Base-by-base conservation (phyloP, 345 rosid genomes). In the Dimocarpus longan region DNA sequence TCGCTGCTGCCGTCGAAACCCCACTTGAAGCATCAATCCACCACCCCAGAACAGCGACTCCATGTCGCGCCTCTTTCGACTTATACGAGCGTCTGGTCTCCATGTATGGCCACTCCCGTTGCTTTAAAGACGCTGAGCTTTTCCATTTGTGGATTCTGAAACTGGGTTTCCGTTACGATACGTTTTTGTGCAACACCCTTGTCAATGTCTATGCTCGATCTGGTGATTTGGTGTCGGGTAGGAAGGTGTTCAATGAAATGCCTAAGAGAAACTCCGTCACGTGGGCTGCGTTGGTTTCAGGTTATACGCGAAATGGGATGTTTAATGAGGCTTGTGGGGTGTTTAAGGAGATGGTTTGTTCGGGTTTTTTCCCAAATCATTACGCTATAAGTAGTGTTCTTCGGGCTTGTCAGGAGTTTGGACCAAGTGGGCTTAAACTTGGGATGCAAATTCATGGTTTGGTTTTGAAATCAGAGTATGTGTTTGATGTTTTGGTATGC, bases 231-330 rank as follows among this genome's bases (percentile, higher is more conserved):
- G 75, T 65, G 1, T 89, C 87, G 9, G 95, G 94, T 19, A 85
- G 85, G 54, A 88, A 87, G 75, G 10, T 95, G 89, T 91, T 95
- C 18, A 93, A 82, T 76, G 94, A 91, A 90, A 91, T 95, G 98
- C 82, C 88, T n/a, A 83, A 70, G 3, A 92, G 86, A 75, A 95
- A 91, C 82, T 79, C 81, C 9, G 94, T 93, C 75, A 83, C 97
- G 0, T 92, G 98, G 98, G 91, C 95, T 24, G 89, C 94, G 64
- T 71, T 93, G 85, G 87, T 95, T 84, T 91, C 98, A 0, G 98
- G 98, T 66, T 90, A 88, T 60, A 81, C 70, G 22, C 87, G 82
- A 79, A 88, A 87, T 56, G 89, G 98, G 19, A 80, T 81, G 80
- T 85, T 87, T 2, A 78, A 19, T 22, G 90, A 92, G 80, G 97